phyloP scores from a whole-genome alignment of 768 basidiomycete genomes.

The Suillus alpinus region DNA sequence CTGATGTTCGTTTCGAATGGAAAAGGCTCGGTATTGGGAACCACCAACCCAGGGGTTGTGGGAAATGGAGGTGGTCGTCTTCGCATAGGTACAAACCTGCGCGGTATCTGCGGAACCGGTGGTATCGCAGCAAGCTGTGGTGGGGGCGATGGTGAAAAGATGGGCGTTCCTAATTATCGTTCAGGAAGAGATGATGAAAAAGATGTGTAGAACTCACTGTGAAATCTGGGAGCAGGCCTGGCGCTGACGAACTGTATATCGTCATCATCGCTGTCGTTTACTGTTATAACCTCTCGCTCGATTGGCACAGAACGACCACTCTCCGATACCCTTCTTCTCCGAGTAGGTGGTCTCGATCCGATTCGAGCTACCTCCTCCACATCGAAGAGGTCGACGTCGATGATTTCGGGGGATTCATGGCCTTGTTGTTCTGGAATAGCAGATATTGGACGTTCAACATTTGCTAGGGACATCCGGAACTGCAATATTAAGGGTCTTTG shows the following conservation, averaged over 20 bases:
- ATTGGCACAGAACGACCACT: conserved; percentile 19
- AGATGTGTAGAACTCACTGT: conserved; percentile 13
- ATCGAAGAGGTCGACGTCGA: conserved; percentile 44
- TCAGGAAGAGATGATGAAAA: neutral
- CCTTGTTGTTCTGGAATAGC: conserved; percentile 12
- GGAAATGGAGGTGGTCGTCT: conserved; percentile 31
- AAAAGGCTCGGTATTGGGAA: conserved; percentile 50
- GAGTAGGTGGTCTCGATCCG: conserved; percentile 20
- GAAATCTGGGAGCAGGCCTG: conserved; percentile 16
- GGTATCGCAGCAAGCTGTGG: conserved; percentile 40
- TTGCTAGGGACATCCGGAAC: conserved; percentile 20
- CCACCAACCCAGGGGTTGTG: conserved; percentile 41
- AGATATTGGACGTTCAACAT: conserved; percentile 6
- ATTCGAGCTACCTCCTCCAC: conserved; percentile 30
- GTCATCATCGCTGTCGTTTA: conserved; percentile 43
- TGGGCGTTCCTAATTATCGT: conserved; percentile 20
- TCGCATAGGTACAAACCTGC: conserved; percentile 38
- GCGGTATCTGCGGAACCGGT: conserved; percentile 52
- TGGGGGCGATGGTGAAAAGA: conserved; percentile 51
- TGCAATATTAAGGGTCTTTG: conserved; percentile 5
- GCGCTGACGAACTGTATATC: conserved; percentile 28
- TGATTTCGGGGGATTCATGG: conserved; percentile 31
- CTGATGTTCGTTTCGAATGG: conserved; percentile 44
- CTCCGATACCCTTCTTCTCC: conserved; percentile 24
- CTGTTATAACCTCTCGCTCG: conserved; percentile 27